These are phyloP conservation scores for Sarocladiaceae sp. DNA, from an alignment of 2,329 filamentous ascomycete genomes.

Conservation along the genomic window DNA sequence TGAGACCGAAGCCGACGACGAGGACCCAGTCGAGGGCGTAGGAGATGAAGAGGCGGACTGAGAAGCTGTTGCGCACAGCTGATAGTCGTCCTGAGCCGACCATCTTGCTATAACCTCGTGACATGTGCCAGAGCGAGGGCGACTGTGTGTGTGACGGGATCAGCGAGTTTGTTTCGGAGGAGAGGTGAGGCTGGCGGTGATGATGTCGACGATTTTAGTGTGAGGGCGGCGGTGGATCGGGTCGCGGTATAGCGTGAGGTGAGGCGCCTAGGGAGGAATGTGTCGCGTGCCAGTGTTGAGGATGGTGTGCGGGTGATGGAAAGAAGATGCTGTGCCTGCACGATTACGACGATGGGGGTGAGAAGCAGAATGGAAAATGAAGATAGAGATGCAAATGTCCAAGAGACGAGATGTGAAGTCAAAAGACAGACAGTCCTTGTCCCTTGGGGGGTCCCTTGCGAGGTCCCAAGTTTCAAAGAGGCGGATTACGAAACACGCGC, in stretches of 20 bases:
- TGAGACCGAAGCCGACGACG: conserved; percentile 50
- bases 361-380: too few species aligned
- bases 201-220: neutral
- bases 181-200: neutral
- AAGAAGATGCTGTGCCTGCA: too few species aligned
- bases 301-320: neutral
- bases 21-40: conserved; percentile 72
- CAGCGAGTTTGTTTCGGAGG: conserved; percentile 16
- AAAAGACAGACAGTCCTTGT: too few species aligned
- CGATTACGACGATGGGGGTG: too few species aligned
- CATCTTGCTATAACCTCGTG: conserved; percentile 22
- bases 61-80: conserved; percentile 20
- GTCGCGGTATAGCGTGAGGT: neutral
- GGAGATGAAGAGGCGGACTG: conserved; percentile 43
- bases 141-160: neutral
- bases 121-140: conserved; percentile 15
- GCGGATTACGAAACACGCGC: too few species aligned
- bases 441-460: too few species aligned
- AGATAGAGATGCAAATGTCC: too few species aligned
- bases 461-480: too few species aligned
- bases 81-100: conserved; percentile 15
- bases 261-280: conserved; percentile 5
- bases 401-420: too few species aligned
- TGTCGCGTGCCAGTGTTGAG: conserved; percentile 1
- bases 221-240: neutral